These are phyloP conservation scores for Ceratocystis destructans DNA, from an alignment of 2,329 filamentous ascomycete species.

Conservation along the genomic window DNA sequence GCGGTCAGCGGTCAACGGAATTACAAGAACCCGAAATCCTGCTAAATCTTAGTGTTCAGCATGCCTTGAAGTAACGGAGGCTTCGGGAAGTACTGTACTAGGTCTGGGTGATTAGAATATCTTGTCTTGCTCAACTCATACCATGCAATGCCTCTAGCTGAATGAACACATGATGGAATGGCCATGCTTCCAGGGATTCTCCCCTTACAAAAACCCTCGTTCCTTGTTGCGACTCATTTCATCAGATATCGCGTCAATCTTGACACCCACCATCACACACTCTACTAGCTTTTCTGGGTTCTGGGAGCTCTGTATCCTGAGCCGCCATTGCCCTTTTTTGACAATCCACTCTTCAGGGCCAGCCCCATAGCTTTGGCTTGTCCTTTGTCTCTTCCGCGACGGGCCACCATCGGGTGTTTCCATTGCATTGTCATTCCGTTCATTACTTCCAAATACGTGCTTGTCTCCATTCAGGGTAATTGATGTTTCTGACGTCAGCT, in stretches of 20 bases:
- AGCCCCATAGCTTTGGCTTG: not conserved
- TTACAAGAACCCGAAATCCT: not conserved
- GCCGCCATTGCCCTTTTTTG: conserved; percentile 55
- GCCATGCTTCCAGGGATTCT: not conserved
- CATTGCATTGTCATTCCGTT: conserved; percentile 22
- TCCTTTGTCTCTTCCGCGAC: conserved; percentile 19
- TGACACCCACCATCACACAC: conserved; percentile 61
- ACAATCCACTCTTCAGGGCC: conserved; percentile 45
- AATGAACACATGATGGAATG: not conserved
- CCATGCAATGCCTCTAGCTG: not conserved
- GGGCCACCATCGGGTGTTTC: conserved; percentile 21
- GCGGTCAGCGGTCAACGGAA: not conserved
- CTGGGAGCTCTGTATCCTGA: conserved; percentile 44
- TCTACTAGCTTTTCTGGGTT: conserved; percentile 42
- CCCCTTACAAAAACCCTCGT: conserved; percentile 45
- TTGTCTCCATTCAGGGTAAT: conserved; percentile 45
- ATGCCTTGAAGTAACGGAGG: not conserved
- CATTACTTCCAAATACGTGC: conserved; percentile 26
- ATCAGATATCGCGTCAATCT: conserved; percentile 56
- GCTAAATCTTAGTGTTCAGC: not conserved
- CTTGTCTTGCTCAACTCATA: not conserved
- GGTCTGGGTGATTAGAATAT: not conserved
- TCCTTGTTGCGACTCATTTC: conserved; percentile 52
- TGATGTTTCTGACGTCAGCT: conserved; percentile 44
- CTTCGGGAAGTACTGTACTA: not conserved